These are phyloP conservation scores for Strigomonas oncopelti DNA, from an alignment of 208 protist species.

Conservation along the genomic window DNA sequence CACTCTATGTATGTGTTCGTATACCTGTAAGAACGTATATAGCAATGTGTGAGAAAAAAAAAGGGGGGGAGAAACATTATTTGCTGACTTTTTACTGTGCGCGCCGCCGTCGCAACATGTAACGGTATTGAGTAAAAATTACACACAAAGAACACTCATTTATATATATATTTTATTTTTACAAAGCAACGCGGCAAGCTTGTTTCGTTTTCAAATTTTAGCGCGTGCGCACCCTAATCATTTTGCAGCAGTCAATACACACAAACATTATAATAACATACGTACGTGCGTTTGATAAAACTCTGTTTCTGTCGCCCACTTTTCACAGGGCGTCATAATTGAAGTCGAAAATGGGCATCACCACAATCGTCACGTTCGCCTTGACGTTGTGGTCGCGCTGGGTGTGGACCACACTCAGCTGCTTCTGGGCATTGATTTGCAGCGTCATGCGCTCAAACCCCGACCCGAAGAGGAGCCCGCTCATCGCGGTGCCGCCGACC, in stretches of 20 bases:
- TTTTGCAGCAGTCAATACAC: too few relatives aligned
- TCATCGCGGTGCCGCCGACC: constrained; percentile 6
- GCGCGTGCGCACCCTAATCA: too few relatives aligned
- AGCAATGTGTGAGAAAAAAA: constrained; percentile 4
- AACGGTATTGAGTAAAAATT: too few relatives aligned
- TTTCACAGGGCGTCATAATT: constrained; percentile 8
- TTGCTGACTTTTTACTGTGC: too few relatives aligned
- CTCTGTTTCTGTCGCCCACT: too few relatives aligned
- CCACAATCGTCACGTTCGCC: constrained; percentile 66
- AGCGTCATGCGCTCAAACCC: constrained; percentile 77
- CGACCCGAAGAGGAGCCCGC: constrained; percentile 17
- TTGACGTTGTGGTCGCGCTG: constrained; percentile 53
- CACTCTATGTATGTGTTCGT: not conserved
- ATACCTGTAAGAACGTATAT: constrained; percentile 8
- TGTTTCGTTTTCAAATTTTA: too few relatives aligned
- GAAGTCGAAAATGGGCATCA: constrained; percentile 40
- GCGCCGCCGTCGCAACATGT: too few relatives aligned
- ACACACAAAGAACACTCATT: too few relatives aligned
- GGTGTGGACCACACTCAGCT: constrained; percentile 75
- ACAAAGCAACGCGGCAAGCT: too few relatives aligned
- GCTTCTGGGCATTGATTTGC: constrained; percentile 61
- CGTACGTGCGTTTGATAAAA: too few relatives aligned
- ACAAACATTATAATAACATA: too few relatives aligned
- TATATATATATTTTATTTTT: too few relatives aligned
- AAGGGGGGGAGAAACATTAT: not conserved